Evolutionary conservation across 2,329 filamentous ascomycete genomes (phyloP).

Genomic region (Colletotrichum horii): DNA sequence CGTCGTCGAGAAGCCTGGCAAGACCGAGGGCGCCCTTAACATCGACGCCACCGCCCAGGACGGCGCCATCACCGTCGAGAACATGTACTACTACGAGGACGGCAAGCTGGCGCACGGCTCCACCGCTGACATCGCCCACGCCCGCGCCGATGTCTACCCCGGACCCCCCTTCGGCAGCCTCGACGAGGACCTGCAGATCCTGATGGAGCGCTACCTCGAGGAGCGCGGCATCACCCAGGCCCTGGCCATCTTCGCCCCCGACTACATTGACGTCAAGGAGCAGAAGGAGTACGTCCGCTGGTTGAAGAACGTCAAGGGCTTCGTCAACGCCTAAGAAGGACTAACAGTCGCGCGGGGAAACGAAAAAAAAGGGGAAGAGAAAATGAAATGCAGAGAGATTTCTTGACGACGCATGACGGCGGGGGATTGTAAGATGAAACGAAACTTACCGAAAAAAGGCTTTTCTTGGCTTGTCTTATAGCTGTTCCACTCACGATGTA

Average conservation of each 20-base stretch:
- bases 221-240: slow-evolving; percentile 89
- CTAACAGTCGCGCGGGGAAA: background rate
- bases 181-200: slow-evolving; percentile 91
- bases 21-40: slow-evolving; percentile 74
- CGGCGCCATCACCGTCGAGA: slow-evolving; percentile 85
- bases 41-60: slow-evolving; percentile 88
- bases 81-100: slow-evolving; percentile 86
- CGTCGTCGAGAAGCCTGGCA: slow-evolving; percentile 84
- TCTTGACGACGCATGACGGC: slow-evolving; percentile 19
- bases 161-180: slow-evolving; percentile 93
- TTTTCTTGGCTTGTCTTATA: slow-evolving; percentile 20
- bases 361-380: background rate
- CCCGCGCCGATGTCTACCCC: slow-evolving; percentile 79
- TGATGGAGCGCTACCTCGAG: slow-evolving; percentile 92
- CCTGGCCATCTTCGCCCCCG: slow-evolving; percentile 88
- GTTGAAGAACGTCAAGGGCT: slow-evolving; percentile 86
- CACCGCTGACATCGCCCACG: slow-evolving; percentile 78
- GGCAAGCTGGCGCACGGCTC: slow-evolving; percentile 77
- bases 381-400: background rate
- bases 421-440: slow-evolving; percentile 18
- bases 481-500: slow-evolving; percentile 25
- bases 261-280: slow-evolving; percentile 98
- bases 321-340: slow-evolving; percentile 70
- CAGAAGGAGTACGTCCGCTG: slow-evolving; percentile 95
- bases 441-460: background rate